Evolutionary conservation across 2,329 filamentous ascomycete species (phyloP), one percentile per base, ranked within the genome.

Genomic region (Xylaria sp.): DNA sequence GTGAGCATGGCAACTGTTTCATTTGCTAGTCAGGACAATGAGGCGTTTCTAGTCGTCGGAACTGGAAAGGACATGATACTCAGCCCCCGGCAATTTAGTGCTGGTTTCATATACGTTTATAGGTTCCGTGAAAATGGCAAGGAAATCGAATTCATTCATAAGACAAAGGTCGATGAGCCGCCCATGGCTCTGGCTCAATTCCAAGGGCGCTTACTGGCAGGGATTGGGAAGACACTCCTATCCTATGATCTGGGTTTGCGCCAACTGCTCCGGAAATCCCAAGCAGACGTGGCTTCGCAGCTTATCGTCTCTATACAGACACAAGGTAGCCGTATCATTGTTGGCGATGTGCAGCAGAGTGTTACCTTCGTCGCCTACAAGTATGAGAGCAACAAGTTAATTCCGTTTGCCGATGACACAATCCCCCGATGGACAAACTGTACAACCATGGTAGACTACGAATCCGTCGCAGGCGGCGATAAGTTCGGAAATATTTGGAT

Each of bases 401-500:
- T 99, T 68, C 92, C 95, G 0, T 99, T 99, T 76, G 93, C 88
- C 19, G 96, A 99, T 77, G 96, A 99, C 78, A 92, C 90, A 6
- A 87, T 98, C 69, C 86, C 94, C 59, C 90, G 96, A 36, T 98
- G 94, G 93, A 97, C 93, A 1, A 97, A 93, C 0, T 92, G 92
- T 73, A 92, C 92, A 0, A 88, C 94, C 2, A 97, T 99, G 93
- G 90, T 98, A 1, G 96, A 99, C 81, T 99, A 99, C 80, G 96
- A 99, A 79, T 97, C 96, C 0, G 90, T 93, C 27, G 94, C 94
- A 2, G 96, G 95, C 42, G 95, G 95, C 42, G 96, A 99, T 83
- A 98, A 98, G 78, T 99, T 99, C 73, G 97, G 96, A 69, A 99
- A 99, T 75, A 82, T 99, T 17, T 99, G 94, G 90, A 88, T 99